Percentiles rank a stretch among this genome's conserved stretches.
Evolutionary conservation across 495 filamentous ascomycete species (phyloP).

Genomic region (Cenococcum geophilum): DNA sequence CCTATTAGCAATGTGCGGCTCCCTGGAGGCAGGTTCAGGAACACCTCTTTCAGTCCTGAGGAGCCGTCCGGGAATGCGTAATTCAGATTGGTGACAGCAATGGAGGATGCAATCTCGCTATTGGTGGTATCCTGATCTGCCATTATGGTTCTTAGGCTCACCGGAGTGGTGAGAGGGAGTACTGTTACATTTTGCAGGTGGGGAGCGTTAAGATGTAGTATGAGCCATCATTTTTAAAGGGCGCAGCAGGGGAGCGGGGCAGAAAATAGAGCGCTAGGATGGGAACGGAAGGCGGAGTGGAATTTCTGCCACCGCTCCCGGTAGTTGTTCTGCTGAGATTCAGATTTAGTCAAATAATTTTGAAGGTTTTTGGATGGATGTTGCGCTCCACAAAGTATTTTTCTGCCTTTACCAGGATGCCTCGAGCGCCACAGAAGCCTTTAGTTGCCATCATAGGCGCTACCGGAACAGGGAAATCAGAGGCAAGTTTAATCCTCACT

Average conservation of each 20-base stretch:
- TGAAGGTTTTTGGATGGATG: constrained; percentile 15
- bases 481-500: constrained; percentile 50
- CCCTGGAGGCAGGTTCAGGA: constrained; percentile 67
- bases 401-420: constrained; percentile 10
- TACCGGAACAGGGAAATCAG: constrained; percentile 96
- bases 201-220: no score
- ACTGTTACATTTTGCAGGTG: constrained; percentile 17
- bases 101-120: constrained; percentile 43
- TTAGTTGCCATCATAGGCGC: constrained; percentile 83
- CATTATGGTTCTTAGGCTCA: constrained; percentile 9
- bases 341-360: no score
- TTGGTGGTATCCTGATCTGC: constrained; percentile 6
- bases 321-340: no score
- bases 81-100: constrained; percentile 67
- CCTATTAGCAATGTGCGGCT: constrained; percentile 91
- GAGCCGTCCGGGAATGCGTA: constrained; percentile 84
- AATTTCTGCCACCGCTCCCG: constrained; percentile 3
- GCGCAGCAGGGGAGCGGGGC: not conserved
- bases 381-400: constrained; percentile 8
- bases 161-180: not conserved
- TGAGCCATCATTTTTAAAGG: not conserved
- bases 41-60: constrained; percentile 62
- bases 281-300: constrained; percentile 11
- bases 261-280: constrained; percentile 2
- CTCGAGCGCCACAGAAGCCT: constrained; percentile 40